Evolutionary conservation across 202 grass and related monocot genomes (phyloP).

Genomic region (Schoenoplectus tabernaemontani): DNA sequence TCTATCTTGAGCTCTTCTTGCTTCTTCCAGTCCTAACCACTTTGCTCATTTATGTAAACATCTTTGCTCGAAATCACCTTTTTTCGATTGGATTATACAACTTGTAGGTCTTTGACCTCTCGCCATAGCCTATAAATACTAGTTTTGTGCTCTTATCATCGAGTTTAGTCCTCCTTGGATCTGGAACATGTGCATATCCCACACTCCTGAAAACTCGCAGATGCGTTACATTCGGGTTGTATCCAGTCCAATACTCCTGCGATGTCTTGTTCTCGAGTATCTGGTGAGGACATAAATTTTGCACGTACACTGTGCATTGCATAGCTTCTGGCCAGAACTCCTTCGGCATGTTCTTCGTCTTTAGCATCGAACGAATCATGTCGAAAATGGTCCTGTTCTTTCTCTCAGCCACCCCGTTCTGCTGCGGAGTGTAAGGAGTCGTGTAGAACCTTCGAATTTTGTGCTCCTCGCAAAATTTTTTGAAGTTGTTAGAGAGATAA

Average conservation of each 20-base stretch:
- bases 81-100: too few relatives aligned
- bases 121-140: too few relatives aligned
- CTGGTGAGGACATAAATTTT: not conserved
- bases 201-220: not conserved
- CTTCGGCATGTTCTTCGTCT: not conserved
- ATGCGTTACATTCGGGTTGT: not conserved
- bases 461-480: not conserved
- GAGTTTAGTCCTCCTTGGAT: too few relatives aligned
- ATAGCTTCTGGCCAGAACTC: not conserved
- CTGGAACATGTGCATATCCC: not conserved
- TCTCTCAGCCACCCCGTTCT: too few relatives aligned
- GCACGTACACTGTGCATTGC: not conserved
- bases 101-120: too few relatives aligned
- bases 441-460: not conserved
- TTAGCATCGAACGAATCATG: too few relatives aligned
- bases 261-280: not conserved
- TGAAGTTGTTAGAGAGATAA: not conserved
- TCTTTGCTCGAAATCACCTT: too few relatives aligned
- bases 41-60: too few relatives aligned
- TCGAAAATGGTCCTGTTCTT: too few relatives aligned
- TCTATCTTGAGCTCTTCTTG: too few relatives aligned
- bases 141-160: too few relatives aligned
- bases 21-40: too few relatives aligned
- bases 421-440: not conserved
- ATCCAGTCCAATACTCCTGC: not conserved